A percentile compares a stretch with the other conserved stretches of the same genome.
phyloP scores from a whole-genome alignment of 2,329 filamentous ascomycete genomes.

The Beauveria caledonica region DNA sequence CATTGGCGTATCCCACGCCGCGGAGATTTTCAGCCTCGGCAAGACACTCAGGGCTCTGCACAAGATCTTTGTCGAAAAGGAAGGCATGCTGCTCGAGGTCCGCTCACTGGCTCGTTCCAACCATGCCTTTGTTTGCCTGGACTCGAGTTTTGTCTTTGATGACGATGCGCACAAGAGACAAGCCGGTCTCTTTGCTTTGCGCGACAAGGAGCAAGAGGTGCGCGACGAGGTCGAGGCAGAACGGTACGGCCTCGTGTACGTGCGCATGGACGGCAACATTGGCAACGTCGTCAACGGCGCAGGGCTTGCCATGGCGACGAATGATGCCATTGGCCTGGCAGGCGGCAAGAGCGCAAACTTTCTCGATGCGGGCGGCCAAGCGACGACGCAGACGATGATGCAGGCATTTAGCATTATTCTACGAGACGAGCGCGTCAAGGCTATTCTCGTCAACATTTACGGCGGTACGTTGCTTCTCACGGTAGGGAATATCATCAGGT shows the following conservation, averaged over 20 bases:
- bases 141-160: constrained; percentile 39
- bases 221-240: constrained; percentile 31
- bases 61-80: constrained; percentile 35
- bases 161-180: constrained; percentile 37
- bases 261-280: constrained; percentile 55
- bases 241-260: constrained; percentile 68
- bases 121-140: constrained; percentile 23
- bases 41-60: constrained; percentile 19
- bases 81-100: constrained; percentile 39
- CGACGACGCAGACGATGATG: constrained; percentile 72
- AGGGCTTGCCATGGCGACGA: constrained; percentile 84
- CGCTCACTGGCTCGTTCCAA: constrained; percentile 27
- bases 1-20: background rate
- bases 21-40: constrained; percentile 14
- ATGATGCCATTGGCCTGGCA: constrained; percentile 64
- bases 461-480: constrained; percentile 22
- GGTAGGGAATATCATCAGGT: background rate
- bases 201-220: constrained; percentile 27
- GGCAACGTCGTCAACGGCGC: constrained; percentile 86
- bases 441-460: constrained; percentile 53
- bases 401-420: constrained; percentile 68
- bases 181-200: constrained; percentile 27
- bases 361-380: constrained; percentile 83
- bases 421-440: constrained; percentile 61
- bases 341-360: constrained; percentile 73